Evolutionary conservation across 495 filamentous ascomycete genomes (phyloP).

Genomic region (Aspergillus homomorphus): DNA sequence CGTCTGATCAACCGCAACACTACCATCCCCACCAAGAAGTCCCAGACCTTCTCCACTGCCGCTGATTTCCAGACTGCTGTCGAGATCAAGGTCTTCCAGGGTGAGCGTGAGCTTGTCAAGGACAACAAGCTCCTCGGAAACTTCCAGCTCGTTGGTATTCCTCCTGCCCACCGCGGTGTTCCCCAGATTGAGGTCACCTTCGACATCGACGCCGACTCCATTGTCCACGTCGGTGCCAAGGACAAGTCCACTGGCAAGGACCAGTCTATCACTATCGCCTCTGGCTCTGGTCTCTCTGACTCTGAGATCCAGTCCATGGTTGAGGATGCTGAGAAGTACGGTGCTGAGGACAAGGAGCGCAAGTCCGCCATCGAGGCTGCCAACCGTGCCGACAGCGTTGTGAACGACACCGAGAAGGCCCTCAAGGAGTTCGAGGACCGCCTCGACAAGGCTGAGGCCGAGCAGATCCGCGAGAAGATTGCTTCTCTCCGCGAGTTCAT

Average conservation of each 20-base stretch:
- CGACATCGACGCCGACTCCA: conserved; percentile 98
- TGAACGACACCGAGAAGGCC: conserved; percentile 98
- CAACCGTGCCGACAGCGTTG: conserved; percentile 93
- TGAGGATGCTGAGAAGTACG: conserved; percentile 94
- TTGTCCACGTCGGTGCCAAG: conserved; percentile 98
- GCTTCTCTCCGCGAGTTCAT: conserved; percentile 82
- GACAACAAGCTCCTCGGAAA: conserved; percentile 99
- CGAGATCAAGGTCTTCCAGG: conserved; percentile 99
- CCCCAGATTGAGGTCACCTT: conserved; percentile 99
- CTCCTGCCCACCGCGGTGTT: conserved; percentile 94
- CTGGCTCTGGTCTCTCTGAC: conserved; percentile 95
- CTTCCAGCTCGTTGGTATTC: conserved; percentile 99
- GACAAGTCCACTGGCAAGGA: conserved; percentile 99
- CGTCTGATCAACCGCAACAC: conserved; percentile 99
- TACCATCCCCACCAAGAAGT: conserved; percentile 99
- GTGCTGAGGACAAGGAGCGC: conserved; percentile 93
- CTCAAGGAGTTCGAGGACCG: conserved; percentile 93
- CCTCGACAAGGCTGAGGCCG: conserved; percentile 94
- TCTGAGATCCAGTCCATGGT: conserved; percentile 95
- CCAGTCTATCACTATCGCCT: conserved; percentile 98
- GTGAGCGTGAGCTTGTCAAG: conserved; percentile 97
- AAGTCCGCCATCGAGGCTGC: conserved; percentile 90
- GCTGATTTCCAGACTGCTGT: conserved; percentile 99
- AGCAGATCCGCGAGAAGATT: conserved; percentile 93
- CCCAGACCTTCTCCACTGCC: conserved; percentile 96